A percentile compares a stretch with the other conserved stretches of the same genome.
Conservation (phyloP, 2,329 filamentous ascomycete genomes). For the Pezicula neosporulosa region DNA sequence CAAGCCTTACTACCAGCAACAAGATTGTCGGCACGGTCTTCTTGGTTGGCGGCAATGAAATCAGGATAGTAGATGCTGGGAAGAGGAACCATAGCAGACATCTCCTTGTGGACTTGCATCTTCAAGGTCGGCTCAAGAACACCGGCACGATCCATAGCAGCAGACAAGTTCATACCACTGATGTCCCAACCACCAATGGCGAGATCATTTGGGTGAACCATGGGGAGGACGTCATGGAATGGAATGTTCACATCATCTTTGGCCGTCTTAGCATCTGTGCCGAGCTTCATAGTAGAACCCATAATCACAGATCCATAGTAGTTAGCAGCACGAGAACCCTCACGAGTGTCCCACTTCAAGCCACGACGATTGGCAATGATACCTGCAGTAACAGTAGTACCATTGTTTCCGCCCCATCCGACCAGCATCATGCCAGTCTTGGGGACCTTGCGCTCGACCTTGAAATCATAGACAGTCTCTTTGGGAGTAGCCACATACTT, state of each 20-base stretch:
- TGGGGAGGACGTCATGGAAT: conserved; percentile 89
- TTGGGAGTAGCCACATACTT: conserved; percentile 81
- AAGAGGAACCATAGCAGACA: conserved; percentile 82
- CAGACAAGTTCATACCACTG: conserved; percentile 81
- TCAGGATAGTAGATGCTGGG: conserved; percentile 98
- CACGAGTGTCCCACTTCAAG: conserved; percentile 89
- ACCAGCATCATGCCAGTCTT: conserved; percentile 97
- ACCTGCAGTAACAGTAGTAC: conserved; percentile 92
- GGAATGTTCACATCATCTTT: conserved; percentile 95
- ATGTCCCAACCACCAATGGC: conserved; percentile 98
- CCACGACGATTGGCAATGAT: conserved; percentile 91
- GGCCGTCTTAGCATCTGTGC: conserved; percentile 76
- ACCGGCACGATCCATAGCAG: conserved; percentile 91
- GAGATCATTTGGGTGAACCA: conserved; percentile 96
- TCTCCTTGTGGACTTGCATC: conserved; percentile 85
- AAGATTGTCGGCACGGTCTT: conserved; percentile 90
- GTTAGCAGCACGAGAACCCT: conserved; percentile 81
- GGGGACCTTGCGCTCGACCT: conserved; percentile 88
- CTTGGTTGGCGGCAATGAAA: conserved; percentile 98
- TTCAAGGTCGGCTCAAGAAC: conserved; percentile 97
- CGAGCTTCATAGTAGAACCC: conserved; percentile 95
- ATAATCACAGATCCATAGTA: conserved; percentile 99
- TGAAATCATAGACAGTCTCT: conserved; percentile 94
- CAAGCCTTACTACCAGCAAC: conserved; percentile 80
- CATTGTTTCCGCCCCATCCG: conserved; percentile 97